phyloP scores from a whole-genome alignment of 495 filamentous ascomycete species.

The Xylaria longipes region DNA sequence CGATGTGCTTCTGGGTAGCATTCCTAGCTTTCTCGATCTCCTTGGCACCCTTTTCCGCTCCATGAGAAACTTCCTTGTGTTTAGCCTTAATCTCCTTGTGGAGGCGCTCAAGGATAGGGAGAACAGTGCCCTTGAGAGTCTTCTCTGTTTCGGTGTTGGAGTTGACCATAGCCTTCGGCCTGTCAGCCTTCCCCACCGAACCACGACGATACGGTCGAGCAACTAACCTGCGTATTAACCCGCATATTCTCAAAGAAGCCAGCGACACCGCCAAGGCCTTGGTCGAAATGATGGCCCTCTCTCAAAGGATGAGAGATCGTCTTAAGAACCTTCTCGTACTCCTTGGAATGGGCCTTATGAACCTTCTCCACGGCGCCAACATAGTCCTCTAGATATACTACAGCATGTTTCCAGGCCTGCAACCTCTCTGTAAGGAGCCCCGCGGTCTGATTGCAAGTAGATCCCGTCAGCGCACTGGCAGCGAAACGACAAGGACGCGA shows the following conservation, averaged over 20 bases:
- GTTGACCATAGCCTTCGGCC: slow-evolving; percentile 73
- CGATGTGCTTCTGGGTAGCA: slow-evolving; percentile 91
- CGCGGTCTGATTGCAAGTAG: slow-evolving; percentile 59
- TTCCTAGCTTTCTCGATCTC: slow-evolving; percentile 88
- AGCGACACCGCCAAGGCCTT: slow-evolving; percentile 81
- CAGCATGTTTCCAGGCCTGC: slow-evolving; percentile 94
- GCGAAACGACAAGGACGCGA: slow-evolving; percentile 24
- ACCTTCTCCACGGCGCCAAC: slow-evolving; percentile 81
- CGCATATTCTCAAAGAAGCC: slow-evolving; percentile 93
- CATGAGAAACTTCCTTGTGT: slow-evolving; percentile 80
- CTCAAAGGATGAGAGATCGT: slow-evolving; percentile 83
- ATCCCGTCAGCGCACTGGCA: slow-evolving; percentile 25
- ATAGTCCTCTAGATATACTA: slow-evolving; percentile 89
- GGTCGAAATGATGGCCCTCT: slow-evolving; percentile 90
- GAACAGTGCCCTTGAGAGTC: slow-evolving; percentile 78
- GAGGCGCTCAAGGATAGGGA: slow-evolving; percentile 86
- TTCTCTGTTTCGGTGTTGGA: slow-evolving; percentile 88
- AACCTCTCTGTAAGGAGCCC: slow-evolving; percentile 83
- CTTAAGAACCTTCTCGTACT: slow-evolving; percentile 95
- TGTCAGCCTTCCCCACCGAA: slow-evolving; percentile 20
- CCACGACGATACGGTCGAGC: slow-evolving; percentile 11
- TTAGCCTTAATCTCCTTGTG: slow-evolving; percentile 97
- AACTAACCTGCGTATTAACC: slow-evolving; percentile 79
- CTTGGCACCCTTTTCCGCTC: slow-evolving; percentile 87
- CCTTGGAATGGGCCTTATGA: slow-evolving; percentile 84